Percentiles rank a stretch among this genome's conserved stretches.
phyloP scores from a whole-genome alignment of 768 basidiomycete genomes.

The Daedalea quercina region DNA sequence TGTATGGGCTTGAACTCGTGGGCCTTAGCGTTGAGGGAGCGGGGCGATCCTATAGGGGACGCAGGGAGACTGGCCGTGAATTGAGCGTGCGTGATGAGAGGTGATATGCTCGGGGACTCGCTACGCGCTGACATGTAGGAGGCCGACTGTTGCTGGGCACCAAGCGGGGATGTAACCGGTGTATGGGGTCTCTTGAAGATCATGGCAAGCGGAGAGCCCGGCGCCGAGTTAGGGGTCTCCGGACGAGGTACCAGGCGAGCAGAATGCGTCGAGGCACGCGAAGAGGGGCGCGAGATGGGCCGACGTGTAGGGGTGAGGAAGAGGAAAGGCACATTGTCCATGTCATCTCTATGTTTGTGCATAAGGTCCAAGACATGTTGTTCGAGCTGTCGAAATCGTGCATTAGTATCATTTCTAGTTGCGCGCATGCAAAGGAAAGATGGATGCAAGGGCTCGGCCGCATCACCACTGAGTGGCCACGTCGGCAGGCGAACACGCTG shows the following conservation, averaged over 20 bases:
- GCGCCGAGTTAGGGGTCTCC: slow-evolving; percentile 71
- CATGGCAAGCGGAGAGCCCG: slow-evolving; percentile 68
- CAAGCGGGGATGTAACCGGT: slow-evolving; percentile 70
- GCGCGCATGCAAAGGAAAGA: too few relatives aligned
- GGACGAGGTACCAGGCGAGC: slow-evolving; percentile 57
- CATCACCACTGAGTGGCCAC: too few relatives aligned
- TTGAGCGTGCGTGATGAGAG: slow-evolving; percentile 59
- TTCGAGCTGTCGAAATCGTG: slow-evolving; percentile 50
- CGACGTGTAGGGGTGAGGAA: slow-evolving; percentile 76
- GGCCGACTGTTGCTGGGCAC: slow-evolving; percentile 38
- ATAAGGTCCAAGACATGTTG: slow-evolving; percentile 89
- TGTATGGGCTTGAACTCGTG: slow-evolving; percentile 83
- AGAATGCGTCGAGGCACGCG: slow-evolving; percentile 69
- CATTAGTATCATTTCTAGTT: too few relatives aligned
- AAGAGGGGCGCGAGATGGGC: slow-evolving; percentile 75
- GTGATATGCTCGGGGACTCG: slow-evolving; percentile 57
- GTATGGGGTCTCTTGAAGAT: slow-evolving; percentile 78
- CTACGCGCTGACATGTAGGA: slow-evolving; percentile 53
- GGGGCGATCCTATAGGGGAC: slow-evolving; percentile 80
- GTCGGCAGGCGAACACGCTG: too few relatives aligned
- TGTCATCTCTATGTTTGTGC: slow-evolving; percentile 90
- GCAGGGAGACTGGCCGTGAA: slow-evolving; percentile 78
- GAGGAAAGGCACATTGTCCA: slow-evolving; percentile 75
- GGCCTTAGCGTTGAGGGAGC: slow-evolving; percentile 85
- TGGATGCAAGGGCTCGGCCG: too few relatives aligned